Percentiles rank a stretch among this genome's conserved stretches.
phyloP scores from a whole-genome alignment of 1,284 basidiomycete genomes.

The Ustilago hordei region DNA sequence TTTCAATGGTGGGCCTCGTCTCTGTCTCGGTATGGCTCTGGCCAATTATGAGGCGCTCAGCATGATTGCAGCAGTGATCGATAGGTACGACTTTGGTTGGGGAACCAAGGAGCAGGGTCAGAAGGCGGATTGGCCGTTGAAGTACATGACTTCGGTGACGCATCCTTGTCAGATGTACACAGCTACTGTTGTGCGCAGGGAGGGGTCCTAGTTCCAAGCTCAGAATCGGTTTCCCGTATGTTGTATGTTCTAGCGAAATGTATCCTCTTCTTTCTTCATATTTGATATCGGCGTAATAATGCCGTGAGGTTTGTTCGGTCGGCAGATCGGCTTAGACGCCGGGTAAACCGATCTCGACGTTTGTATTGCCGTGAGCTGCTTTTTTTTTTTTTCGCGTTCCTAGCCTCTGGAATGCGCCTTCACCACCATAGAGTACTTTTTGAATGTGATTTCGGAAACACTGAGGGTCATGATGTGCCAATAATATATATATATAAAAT shows the following conservation, averaged over 20 bases:
- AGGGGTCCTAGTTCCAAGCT: conserved; percentile 6
- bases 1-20: conserved; percentile 59
- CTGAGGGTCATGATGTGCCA: too few relatives aligned
- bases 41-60: conserved; percentile 58
- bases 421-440: too few relatives aligned
- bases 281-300: background rate
- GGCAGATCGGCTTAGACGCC: background rate
- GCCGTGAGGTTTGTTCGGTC: background rate
- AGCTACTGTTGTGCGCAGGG: conserved; percentile 41
- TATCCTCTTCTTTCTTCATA: background rate
- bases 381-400: too few relatives aligned
- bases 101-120: conserved; percentile 54
- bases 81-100: conserved; percentile 55
- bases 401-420: too few relatives aligned
- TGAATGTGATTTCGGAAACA: too few relatives aligned
- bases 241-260: background rate
- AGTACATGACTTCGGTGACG: conserved; percentile 53
- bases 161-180: conserved; percentile 56
- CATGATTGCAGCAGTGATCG: conserved; percentile 36
- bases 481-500: too few relatives aligned
- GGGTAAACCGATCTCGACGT: background rate
- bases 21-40: conserved; percentile 62
- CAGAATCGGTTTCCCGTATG: background rate
- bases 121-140: conserved; percentile 50
- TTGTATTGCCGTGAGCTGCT: too few relatives aligned